Conservation (phyloP, 2,329 filamentous ascomycete genomes). For the Fusarium anthophilum region DNA sequence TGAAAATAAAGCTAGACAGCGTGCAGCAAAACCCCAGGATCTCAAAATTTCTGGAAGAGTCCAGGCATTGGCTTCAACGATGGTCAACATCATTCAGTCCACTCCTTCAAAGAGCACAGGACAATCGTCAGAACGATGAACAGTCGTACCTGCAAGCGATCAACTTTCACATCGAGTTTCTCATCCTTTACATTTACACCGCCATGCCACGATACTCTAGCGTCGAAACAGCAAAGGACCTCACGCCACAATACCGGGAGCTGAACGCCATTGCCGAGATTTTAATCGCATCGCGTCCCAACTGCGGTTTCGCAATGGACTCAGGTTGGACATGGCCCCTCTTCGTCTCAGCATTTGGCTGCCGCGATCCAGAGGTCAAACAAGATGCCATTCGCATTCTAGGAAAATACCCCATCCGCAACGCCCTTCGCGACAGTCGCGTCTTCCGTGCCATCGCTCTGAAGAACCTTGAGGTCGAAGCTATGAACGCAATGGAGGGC, state of each 20-base stretch:
- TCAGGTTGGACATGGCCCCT: conserved; percentile 57
- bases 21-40: conserved; percentile 45
- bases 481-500: conserved; percentile 45
- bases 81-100: conserved; percentile 53
- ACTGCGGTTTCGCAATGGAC: conserved; percentile 57
- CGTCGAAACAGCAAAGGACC: conserved; percentile 47
- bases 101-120: conserved; percentile 43
- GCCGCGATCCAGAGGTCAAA: conserved; percentile 51
- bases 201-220: conserved; percentile 51
- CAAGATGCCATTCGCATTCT: conserved; percentile 54
- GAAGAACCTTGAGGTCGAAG: conserved; percentile 50
- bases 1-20: conserved; percentile 45
- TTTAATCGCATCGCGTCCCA: conserved; percentile 48
- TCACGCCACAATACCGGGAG: conserved; percentile 56
- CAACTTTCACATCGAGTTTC: conserved; percentile 54
- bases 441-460: conserved; percentile 52
- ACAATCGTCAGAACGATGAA: conserved; percentile 36
- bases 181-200: conserved; percentile 53
- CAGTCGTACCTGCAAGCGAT: conserved; percentile 49
- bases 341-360: conserved; percentile 53
- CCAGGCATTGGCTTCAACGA: conserved; percentile 51
- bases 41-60: conserved; percentile 47
- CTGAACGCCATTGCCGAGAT: conserved; percentile 51
- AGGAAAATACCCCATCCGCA: conserved; percentile 52
- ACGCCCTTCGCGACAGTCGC: conserved; percentile 55